Percentiles rank a stretch among this genome's conserved stretches.
Evolutionary conservation across 345 rosid genomes (phyloP).

Genomic region (Salix udensis): DNA sequence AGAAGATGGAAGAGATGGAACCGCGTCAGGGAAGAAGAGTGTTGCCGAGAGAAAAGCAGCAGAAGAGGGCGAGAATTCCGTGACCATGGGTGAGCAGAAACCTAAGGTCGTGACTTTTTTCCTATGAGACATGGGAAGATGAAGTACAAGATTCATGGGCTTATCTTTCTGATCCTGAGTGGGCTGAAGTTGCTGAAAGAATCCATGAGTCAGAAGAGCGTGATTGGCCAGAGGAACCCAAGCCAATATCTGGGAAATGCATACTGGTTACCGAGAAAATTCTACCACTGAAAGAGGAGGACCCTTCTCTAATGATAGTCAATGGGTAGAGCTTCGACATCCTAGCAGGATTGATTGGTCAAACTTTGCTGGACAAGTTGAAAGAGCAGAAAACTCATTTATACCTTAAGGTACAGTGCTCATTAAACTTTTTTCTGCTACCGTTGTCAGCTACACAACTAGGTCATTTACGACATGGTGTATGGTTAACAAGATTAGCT

Average conservation of each 20-base stretch:
- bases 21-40: conserved; percentile 37
- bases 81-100: conserved; percentile 31
- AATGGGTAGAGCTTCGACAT: conserved; percentile 72
- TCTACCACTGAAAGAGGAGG: conserved; percentile 51
- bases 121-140: conserved; percentile 84
- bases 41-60: conserved; percentile 27
- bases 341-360: conserved; percentile 86
- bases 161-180: conserved; percentile 74
- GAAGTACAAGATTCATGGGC: conserved; percentile 85
- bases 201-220: conserved; percentile 60
- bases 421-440: background rate
- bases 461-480: background rate
- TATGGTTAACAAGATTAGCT: background rate
- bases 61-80: conserved; percentile 26
- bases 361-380: conserved; percentile 57
- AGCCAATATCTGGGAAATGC: conserved; percentile 68
- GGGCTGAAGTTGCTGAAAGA: conserved; percentile 69
- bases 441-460: background rate
- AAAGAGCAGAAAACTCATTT: conserved; percentile 40
- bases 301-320: conserved; percentile 59
- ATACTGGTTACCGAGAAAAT: conserved; percentile 67
- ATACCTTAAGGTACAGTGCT: conserved; percentile 57
- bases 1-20: conserved; percentile 77
- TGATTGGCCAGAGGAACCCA: conserved; percentile 62
- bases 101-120: conserved; percentile 47